These are phyloP conservation scores for Pseudotulostoma volvatum DNA, from an alignment of 495 filamentous ascomycete species.

Conservation along the genomic window DNA sequence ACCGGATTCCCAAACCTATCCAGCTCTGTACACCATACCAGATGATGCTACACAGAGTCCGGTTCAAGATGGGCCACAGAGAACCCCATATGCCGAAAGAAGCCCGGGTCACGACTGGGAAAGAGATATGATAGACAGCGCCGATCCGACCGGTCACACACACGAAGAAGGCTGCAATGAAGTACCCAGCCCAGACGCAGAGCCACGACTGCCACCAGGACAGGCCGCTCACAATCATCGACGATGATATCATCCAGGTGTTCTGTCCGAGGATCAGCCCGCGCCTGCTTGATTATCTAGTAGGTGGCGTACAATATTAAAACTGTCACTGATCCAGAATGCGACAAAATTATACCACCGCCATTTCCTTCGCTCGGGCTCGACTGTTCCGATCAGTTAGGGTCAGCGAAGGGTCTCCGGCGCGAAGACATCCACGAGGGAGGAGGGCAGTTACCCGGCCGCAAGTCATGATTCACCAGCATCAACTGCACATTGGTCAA, in stretches of 20 bases:
- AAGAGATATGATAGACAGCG: conserved; percentile 78
- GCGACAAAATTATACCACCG: conserved; percentile 75
- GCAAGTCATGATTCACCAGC: conserved; percentile 80
- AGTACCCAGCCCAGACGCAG: conserved; percentile 72
- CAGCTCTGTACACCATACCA: conserved; percentile 73
- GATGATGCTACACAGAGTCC: conserved; percentile 67
- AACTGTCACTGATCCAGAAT: conserved; percentile 87
- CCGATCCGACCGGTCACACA: conserved; percentile 70
- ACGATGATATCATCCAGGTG: conserved; percentile 93
- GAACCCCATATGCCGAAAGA: conserved; percentile 80
- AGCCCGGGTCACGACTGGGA: conserved; percentile 59
- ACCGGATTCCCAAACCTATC: conserved; percentile 53
- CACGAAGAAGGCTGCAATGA: conserved; percentile 59
- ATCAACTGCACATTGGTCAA: conserved; percentile 74
- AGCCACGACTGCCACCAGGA: conserved; percentile 97
- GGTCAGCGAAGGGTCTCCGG: too few relatives aligned
- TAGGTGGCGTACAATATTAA: conserved; percentile 55
- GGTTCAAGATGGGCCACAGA: conserved; percentile 82
- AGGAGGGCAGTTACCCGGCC: conserved; percentile 42
- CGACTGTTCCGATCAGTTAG: conserved; percentile 36
- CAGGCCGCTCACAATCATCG: conserved; percentile 59
- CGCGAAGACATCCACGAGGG: too few relatives aligned
- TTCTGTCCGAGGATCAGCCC: conserved; percentile 31
- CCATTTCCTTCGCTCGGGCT: conserved; percentile 74
- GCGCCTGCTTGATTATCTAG: not conserved